Evolutionary conservation across 306 rosid genomes (phyloP), one percentile per base, ranked within the genome.

Genomic region (Gastrolobium bilobum): DNA sequence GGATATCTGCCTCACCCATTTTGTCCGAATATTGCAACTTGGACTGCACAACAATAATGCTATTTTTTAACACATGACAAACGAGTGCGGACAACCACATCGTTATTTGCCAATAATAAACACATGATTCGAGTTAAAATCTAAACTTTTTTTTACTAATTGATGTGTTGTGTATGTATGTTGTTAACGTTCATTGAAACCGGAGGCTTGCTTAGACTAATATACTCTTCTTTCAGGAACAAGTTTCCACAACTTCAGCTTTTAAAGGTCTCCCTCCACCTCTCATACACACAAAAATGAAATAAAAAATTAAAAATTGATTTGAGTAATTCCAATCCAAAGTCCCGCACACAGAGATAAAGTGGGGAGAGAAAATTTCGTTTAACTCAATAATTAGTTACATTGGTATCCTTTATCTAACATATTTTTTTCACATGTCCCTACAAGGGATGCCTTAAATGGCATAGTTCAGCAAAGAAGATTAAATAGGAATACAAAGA

Each of bases 401-500:
- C 62, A 81, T 53, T 57, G 59, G 38, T 3, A 40, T 20, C 53
- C 40, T 52, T 58, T 6, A 71, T 42, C 56, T 65, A 31, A 68
- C 39, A 59, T 20, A 3, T 20, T 73, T 67, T 33, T 9, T 60
- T 3, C 35, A 74, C 40, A 74, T 52, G 60, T 33, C 40, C 75
- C 77, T 65, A 29, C 38, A 47, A 67, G 44, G 43, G 54, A 42
- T 30, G 68, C 29, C 83, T 5, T 31, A 64, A 43, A 61, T 10
- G 44, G 33, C 29, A 79, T 34, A 75, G 11, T 60, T 14, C 35
- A 33, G 71, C 2, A 38, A 75, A 31, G 37, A 76, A 75, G 46
- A 35, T 37, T 71, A 73, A 52, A 40, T 81, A 84, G 26, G 26
- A 84, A 33, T 86, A 86, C 83, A 78, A 10, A 20, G 44, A 66